phyloP scores from a whole-genome alignment of 1,139 yeast genomes.

The Candida smagusa region DNA sequence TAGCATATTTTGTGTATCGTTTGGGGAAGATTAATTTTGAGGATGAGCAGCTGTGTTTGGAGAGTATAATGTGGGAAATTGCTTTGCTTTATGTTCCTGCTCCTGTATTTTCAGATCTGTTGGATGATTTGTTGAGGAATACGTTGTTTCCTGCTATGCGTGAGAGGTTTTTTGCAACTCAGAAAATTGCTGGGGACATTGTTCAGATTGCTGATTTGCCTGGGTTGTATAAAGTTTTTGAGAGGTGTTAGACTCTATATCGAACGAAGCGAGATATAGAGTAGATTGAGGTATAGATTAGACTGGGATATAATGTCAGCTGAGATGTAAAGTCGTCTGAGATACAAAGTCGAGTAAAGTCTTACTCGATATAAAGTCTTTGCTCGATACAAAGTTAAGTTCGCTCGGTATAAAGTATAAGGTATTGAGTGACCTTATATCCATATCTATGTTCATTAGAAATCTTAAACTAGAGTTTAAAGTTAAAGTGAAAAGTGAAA shows the following conservation, averaged over 20 bases:
- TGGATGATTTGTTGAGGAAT: conserved; percentile 47
- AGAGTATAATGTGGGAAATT: conserved; percentile 61
- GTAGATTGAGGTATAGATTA: too few species aligned
- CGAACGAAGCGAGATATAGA: too few species aligned
- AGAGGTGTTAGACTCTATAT: conserved; percentile 52
- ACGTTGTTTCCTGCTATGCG: conserved; percentile 66
- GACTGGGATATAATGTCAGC: too few species aligned
- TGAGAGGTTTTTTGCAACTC: conserved; percentile 64
- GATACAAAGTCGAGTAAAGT: too few species aligned
- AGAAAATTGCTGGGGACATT: conserved; percentile 47
- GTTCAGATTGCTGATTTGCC: conserved; percentile 90
- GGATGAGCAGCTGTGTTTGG: conserved; percentile 65
- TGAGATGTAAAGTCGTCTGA: too few species aligned
- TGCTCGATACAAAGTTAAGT: too few species aligned
- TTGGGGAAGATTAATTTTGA: conserved; percentile 63
- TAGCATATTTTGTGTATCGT: conserved; percentile 65
- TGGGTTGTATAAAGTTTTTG: conserved; percentile 87
- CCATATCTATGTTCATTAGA: too few species aligned
- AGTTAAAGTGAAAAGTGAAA: too few species aligned
- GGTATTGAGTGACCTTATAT: too few species aligned
- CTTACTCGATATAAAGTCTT: too few species aligned
- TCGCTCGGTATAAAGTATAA: too few species aligned
- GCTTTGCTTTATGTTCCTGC: conserved; percentile 77
- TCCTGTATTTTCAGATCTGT: conserved; percentile 20
- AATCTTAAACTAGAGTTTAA: too few species aligned